These are phyloP conservation scores for Teunomyces panamensis DNA, from an alignment of 805 yeast genomes.

Conservation along the genomic window DNA sequence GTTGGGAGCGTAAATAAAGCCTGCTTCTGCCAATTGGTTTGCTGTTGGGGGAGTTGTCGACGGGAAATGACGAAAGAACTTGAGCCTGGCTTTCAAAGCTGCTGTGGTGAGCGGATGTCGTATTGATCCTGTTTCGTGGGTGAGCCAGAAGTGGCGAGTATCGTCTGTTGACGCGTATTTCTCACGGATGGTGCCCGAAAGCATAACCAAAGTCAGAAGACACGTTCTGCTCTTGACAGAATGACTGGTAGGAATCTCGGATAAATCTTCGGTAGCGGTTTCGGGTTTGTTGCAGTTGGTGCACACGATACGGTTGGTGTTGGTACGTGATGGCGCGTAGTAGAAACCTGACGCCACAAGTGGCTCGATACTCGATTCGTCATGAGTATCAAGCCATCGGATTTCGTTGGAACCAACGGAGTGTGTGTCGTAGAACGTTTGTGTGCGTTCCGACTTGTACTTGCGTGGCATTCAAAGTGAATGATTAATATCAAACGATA, in stretches of 20 bases:
- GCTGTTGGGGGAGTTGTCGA: not conserved
- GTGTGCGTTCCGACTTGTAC: slow-evolving; percentile 16
- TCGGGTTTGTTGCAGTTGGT: slow-evolving; percentile 41
- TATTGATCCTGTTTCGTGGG: slow-evolving; percentile 4
- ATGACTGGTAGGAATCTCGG: slow-evolving; percentile 7
- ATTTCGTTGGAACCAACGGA: slow-evolving; percentile 2
- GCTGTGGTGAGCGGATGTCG: slow-evolving; percentile 6
- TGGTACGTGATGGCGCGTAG: slow-evolving; percentile 49
- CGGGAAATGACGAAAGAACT: slow-evolving; percentile 8
- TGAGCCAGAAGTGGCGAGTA: slow-evolving; percentile 7
- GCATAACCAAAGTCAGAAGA: slow-evolving; percentile 8
- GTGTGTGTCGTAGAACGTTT: slow-evolving; percentile 16
- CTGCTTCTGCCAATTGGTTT: slow-evolving; percentile 43
- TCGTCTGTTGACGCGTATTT: slow-evolving; percentile 6
- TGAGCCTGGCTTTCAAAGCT: slow-evolving; percentile 5
- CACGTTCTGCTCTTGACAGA: slow-evolving; percentile 8
- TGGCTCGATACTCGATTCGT: slow-evolving; percentile 16
- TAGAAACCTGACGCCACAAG: slow-evolving; percentile 62
- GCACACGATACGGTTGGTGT: slow-evolving; percentile 55
- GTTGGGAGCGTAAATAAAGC: slow-evolving; percentile 36
- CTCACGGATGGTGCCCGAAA: slow-evolving; percentile 9
- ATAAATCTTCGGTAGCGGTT: slow-evolving; percentile 5
- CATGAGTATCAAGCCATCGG: slow-evolving; percentile 21
- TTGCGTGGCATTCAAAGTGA: slow-evolving; percentile 4
- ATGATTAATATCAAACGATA: too few species aligned